Base-by-base conservation (phyloP, 1,284 basidiomycete genomes). In the Sporisorium scitamineum region DNA sequence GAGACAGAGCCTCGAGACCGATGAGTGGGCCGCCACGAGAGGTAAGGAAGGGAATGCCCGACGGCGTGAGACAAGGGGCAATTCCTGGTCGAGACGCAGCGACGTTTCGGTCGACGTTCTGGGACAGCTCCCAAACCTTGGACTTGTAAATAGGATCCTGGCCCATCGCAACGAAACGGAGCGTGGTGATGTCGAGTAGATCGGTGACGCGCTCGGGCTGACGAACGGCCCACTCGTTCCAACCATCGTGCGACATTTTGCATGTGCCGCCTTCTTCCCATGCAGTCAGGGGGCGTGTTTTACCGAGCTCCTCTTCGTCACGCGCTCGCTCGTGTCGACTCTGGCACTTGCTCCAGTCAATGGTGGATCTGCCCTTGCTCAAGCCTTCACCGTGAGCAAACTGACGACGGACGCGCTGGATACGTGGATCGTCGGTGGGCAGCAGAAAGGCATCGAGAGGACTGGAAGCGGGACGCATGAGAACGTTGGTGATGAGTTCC, bases 11-110 rank as follows among this genome's bases (percentile, higher is more conserved):
- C 84, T 97, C 95, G 34, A 95, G 87, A 10, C 95, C 95, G 16
- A 95, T 92, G 90, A 97, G 92, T 3, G 95, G 95, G n/a, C 95
- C 95, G 42, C 95, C 95, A 55, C 95, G 94, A 81, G 93, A 94
- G 31, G 95, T 94, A 81, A 97, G 92, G 84, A 94, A 97, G 0
- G 95, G 94, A 72, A 97, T 97, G 92, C 97, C 97, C 37, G 93
- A 92, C 0, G 95, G 95, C 0, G 95, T 97, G 20, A 97, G 89
- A 85, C 95, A 97, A 1, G 93, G 93, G 65, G 92, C 93, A 51
- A 96, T 92, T 9, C 94, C 95, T 1, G 91, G 88, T 84, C 91
- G 91, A 65, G 89, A 90, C 0, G 92, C 91, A 5, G 92, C 93
- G 42, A 92, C 93, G 45, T 92, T 93, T 16, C 94, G 90, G 54